Evolutionary conservation across 768 basidiomycete species (phyloP), one percentile per base, ranked within the genome.

Genomic region (Boletus fagicola): DNA sequence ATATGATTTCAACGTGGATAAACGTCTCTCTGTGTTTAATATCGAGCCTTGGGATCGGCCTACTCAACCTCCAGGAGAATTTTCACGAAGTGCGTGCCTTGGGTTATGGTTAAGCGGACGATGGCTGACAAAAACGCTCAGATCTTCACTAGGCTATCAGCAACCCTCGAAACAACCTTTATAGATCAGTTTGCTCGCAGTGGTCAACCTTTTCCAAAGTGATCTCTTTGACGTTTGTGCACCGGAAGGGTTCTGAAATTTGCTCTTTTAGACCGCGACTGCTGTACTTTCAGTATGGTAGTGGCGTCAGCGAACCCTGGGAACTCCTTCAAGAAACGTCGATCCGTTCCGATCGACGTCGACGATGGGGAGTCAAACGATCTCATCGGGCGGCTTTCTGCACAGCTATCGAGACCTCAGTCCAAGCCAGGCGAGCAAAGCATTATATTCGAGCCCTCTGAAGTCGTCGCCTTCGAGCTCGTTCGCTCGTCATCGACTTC

Each of bases 211-310:
- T 59, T 68, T 46, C 57, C 72, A 35, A 75, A 74, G 76, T 78
- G 18, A 51, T 22, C 1, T 4, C n/a, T 46, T 9, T 5, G 12
- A 15, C 11, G 5, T 50, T 6, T 46, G 3, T 15, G 30, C 22
- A n/a, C 50, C 53, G 9, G 62, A 65, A 15, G n/a, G 0, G 8
- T 30, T 42, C 57, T 59, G 24, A 62, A 1, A 20, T 28, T 15
- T 33, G 5, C 4, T 33, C 54, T 54, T 15, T 36, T 47, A 71
- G 70, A 64, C 69, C 61, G 24, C 74, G 77, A n/a, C 65, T 88
- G 15, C 81, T 88, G 54, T 76, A 80, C 52, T 86, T 88, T 57
- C 77, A 75, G 24, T 80, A 87, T 63, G 82, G 80, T 1, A 68
- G 70, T 18, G 75, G 78, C 20, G 72, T 76, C 33, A 63, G 62